These are phyloP conservation scores for Samsoniella hepiali DNA, from an alignment of 2,329 filamentous ascomycete genomes.

Conservation along the genomic window DNA sequence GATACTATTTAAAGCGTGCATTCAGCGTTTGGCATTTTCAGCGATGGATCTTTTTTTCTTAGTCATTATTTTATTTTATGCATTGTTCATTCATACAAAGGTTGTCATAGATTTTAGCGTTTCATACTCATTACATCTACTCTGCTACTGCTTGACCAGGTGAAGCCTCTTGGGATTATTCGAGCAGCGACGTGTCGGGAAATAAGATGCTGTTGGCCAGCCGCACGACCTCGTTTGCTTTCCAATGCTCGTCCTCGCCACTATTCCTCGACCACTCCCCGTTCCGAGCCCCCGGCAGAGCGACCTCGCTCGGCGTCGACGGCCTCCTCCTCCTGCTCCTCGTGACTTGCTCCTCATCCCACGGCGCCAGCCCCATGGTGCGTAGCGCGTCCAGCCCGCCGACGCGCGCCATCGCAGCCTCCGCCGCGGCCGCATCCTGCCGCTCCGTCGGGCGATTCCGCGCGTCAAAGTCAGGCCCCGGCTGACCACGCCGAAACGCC, in stretches of 20 bases:
- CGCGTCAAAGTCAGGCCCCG: constrained; percentile 54
- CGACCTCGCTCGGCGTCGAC: too few relatives aligned
- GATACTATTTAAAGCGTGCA: constrained; percentile 11
- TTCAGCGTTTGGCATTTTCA: background rate
- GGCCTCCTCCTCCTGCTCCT: too few relatives aligned
- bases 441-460: constrained; percentile 48
- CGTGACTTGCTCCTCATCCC: constrained; percentile 31
- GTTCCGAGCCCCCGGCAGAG: too few relatives aligned
- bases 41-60: background rate
- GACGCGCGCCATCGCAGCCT: constrained; percentile 45
- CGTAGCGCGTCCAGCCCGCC: constrained; percentile 50
- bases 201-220: constrained; percentile 57
- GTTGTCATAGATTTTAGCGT: background rate
- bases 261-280: background rate
- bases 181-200: constrained; percentile 40
- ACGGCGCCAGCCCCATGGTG: constrained; percentile 57
- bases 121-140: background rate
- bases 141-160: too few relatives aligned
- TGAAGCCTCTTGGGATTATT: background rate
- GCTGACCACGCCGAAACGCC: constrained; percentile 52
- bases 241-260: constrained; percentile 32
- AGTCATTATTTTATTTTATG: background rate
- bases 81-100: background rate
- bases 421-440: constrained; percentile 45
- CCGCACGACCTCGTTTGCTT: constrained; percentile 51